These are phyloP conservation scores for Themeda triandra DNA, from an alignment of 176 grass and related monocot genomes.

Conservation along the genomic window DNA sequence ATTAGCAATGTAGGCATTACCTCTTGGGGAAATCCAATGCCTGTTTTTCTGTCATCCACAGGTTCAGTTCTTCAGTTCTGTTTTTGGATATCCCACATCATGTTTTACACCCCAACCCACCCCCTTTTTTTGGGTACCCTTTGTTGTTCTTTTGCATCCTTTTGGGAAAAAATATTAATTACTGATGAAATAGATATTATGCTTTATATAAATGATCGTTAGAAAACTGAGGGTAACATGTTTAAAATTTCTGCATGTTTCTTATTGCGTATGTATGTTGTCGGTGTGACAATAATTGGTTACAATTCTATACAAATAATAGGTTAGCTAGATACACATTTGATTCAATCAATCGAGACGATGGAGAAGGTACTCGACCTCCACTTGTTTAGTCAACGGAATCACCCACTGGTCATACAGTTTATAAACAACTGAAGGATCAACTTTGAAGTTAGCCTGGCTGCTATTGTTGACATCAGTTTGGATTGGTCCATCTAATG, in stretches of 20 bases:
- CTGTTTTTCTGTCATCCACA: not conserved
- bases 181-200: not conserved
- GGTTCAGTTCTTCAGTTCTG: not conserved
- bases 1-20: not conserved
- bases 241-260: not conserved
- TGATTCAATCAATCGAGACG: constrained; percentile 63
- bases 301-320: constrained; percentile 26
- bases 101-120: too few relatives aligned
- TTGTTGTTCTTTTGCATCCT: not conserved
- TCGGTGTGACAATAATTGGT: not conserved
- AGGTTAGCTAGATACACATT: not conserved
- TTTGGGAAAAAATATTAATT: not conserved
- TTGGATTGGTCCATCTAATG: constrained; percentile 40
- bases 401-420: constrained; percentile 91
- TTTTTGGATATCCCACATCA: not conserved
- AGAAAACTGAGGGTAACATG: not conserved
- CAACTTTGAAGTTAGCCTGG: constrained; percentile 48
- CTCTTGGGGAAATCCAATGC: not conserved
- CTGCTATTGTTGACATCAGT: constrained; percentile 26
- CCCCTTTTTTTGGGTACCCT: not conserved
- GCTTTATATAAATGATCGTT: not conserved
- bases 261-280: not conserved
- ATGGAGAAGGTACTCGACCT: constrained; percentile 80
- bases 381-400: constrained; percentile 73
- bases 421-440: constrained; percentile 47